Evolutionary conservation across 2,329 filamentous ascomycete genomes (phyloP).

Genomic region (Aspergillus sp.): DNA sequence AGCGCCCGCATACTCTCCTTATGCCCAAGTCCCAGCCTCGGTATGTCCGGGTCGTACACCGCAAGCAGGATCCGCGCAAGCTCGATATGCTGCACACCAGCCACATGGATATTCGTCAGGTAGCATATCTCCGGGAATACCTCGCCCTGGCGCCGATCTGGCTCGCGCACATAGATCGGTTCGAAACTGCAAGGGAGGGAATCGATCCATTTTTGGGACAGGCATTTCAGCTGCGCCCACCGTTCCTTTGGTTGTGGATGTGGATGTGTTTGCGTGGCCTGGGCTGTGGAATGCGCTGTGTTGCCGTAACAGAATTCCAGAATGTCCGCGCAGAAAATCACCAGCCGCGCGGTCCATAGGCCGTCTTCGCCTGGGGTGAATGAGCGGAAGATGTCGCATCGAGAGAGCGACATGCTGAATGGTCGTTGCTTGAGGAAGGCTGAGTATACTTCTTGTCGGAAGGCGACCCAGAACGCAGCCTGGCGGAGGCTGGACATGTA

Average conservation of each 20-base stretch:
- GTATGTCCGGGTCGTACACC: conserved; percentile 51
- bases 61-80: conserved; percentile 57
- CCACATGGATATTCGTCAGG: conserved; percentile 53
- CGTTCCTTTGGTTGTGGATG: conserved; percentile 25
- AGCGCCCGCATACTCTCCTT: neutral
- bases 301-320: conserved; percentile 60
- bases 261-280: neutral
- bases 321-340: conserved; percentile 61
- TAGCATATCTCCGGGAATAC: conserved; percentile 60
- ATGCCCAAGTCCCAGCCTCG: conserved; percentile 20
- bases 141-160: conserved; percentile 29
- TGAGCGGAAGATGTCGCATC: conserved; percentile 6
- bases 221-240: conserved; percentile 22
- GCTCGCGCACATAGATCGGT: conserved; percentile 52
- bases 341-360: conserved; percentile 54
- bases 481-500: conserved; percentile 33
- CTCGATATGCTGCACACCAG: conserved; percentile 60
- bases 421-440: conserved; percentile 40
- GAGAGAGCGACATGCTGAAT: conserved; percentile 18
- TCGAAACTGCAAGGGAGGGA: conserved; percentile 53
- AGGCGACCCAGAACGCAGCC: conserved; percentile 47
- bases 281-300: neutral
- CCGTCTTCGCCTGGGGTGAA: conserved; percentile 7
- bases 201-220: conserved; percentile 43
- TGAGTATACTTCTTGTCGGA: conserved; percentile 50